Evolutionary conservation across 208 protist genomes (phyloP).

Genomic region (Kentomonas sorsogonicus): DNA sequence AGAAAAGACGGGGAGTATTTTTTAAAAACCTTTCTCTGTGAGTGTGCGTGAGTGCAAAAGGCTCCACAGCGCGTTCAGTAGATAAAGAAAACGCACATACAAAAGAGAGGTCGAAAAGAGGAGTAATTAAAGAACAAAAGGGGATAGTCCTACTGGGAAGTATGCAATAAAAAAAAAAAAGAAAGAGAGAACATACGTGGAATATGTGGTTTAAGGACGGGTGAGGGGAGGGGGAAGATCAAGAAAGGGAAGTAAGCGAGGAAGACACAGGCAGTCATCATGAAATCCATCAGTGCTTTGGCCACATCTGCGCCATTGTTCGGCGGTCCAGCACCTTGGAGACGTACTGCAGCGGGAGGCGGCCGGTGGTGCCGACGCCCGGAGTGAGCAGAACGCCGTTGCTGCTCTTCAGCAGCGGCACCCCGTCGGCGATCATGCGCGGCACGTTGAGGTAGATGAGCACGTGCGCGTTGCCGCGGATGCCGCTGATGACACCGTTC

Average conservation of each 20-base stretch:
- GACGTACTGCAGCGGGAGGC: conserved; percentile 71
- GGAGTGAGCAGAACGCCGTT: conserved; percentile 86
- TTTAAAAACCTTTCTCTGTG: too few relatives aligned
- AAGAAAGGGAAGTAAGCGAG: conserved; percentile 8
- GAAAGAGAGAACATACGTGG: not conserved
- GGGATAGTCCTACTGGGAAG: not conserved
- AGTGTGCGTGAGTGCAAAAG: too few relatives aligned
- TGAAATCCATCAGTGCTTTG: not conserved
- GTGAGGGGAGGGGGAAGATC: conserved; percentile 9
- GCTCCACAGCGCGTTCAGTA: not conserved
- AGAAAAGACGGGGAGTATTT: not conserved
- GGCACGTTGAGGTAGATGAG: conserved; percentile 75
- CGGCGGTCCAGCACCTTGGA: conserved; percentile 44
- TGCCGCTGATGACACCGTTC: conserved; percentile 78
- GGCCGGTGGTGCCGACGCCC: conserved; percentile 48
- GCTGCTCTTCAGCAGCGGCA: conserved; percentile 62
- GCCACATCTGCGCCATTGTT: conserved; percentile 21
- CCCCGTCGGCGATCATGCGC: conserved; percentile 46
- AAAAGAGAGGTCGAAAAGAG: not conserved
- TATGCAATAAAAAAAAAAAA: not conserved
- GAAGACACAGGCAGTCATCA: not conserved
- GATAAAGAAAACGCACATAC: not conserved
- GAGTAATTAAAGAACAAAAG: not conserved
- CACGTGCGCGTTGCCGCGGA: conserved; percentile 60
- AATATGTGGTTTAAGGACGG: not conserved